Evolutionary conservation across 2,329 filamentous ascomycete genomes (phyloP).

Genomic region (Fusarium udum): DNA sequence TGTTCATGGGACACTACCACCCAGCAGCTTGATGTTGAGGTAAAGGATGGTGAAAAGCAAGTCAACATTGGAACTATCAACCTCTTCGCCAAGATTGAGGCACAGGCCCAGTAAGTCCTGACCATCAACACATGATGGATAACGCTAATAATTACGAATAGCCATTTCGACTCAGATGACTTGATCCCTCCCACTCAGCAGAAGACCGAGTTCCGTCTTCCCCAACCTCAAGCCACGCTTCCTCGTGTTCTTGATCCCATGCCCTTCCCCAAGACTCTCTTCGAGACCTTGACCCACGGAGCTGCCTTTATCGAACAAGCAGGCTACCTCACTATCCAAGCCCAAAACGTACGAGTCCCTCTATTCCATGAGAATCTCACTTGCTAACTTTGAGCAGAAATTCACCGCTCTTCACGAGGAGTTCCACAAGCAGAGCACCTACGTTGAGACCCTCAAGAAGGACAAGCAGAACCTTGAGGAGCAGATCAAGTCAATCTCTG

Average conservation of each 20-base stretch:
- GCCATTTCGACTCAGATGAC: background rate
- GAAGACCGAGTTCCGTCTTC: background rate
- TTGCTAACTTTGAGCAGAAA: background rate
- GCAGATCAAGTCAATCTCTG: too few relatives aligned
- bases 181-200: fast-evolving
- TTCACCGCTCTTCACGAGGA: background rate
- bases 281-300: fast-evolving
- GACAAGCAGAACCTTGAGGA: background rate
- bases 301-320: background rate
- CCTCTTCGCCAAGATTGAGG: conserved; percentile 10
- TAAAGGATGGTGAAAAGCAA: background rate
- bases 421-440: background rate
- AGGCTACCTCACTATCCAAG: background rate
- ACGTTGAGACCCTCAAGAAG: background rate
- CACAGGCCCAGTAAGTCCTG: conserved; percentile 16
- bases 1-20: conserved; percentile 19
- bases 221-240: background rate
- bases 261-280: background rate
- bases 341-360: background rate
- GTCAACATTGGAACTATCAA: background rate
- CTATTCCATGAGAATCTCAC: too few relatives aligned
- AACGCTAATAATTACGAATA: too few relatives aligned
- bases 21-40: conserved; percentile 11
- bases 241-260: background rate
- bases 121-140: too few relatives aligned